phyloP scores from a whole-genome alignment of 352 stramenopile species.

The Peronospora belbahrii region DNA sequence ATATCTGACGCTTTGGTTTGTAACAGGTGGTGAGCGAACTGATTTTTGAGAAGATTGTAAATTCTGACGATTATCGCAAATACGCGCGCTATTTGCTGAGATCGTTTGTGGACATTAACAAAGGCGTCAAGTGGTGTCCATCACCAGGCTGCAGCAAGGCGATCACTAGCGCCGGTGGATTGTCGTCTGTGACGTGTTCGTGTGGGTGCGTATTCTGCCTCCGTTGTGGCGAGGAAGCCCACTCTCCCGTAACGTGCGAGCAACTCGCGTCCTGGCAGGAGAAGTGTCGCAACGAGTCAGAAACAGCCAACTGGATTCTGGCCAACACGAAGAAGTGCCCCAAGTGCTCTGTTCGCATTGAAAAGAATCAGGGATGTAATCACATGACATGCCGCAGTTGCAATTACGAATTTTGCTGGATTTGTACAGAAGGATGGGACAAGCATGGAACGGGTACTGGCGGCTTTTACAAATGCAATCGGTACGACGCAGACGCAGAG shows the following conservation, averaged over 20 bases:
- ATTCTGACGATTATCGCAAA: conserved; percentile 64
- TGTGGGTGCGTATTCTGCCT: conserved; percentile 88
- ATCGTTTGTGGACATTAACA: conserved; percentile 98
- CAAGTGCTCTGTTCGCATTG: conserved; percentile 97
- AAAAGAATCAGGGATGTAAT: conserved; percentile 99
- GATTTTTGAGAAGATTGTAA: conserved; percentile 66
- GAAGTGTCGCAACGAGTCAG: conserved; percentile 96
- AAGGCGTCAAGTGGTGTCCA: conserved; percentile 95
- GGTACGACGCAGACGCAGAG: conserved; percentile 81
- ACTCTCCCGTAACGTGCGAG: conserved; percentile 90
- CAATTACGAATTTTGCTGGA: conserved; percentile 97
- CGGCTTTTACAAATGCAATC: conserved; percentile 99
- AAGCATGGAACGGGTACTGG: conserved; percentile 94
- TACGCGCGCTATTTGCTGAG: conserved; percentile 91
- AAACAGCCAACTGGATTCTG: conserved; percentile 99
- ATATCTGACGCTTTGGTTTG: not conserved
- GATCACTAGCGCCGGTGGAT: conserved; percentile 75
- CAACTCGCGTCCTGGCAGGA: conserved; percentile 92
- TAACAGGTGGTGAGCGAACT: conserved; percentile 53
- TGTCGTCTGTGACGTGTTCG: conserved; percentile 72
- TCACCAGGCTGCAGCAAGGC: conserved; percentile 93
- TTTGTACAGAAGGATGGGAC: conserved; percentile 94
- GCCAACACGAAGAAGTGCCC: conserved; percentile 99
- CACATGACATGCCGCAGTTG: conserved; percentile 96
- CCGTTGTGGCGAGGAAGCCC: conserved; percentile 94